A percentile compares a stretch with the other conserved stretches of the same genome.
Conservation (phyloP, 192 early-diverging fungal species). For the Linnemannia schmuckeri region DNA sequence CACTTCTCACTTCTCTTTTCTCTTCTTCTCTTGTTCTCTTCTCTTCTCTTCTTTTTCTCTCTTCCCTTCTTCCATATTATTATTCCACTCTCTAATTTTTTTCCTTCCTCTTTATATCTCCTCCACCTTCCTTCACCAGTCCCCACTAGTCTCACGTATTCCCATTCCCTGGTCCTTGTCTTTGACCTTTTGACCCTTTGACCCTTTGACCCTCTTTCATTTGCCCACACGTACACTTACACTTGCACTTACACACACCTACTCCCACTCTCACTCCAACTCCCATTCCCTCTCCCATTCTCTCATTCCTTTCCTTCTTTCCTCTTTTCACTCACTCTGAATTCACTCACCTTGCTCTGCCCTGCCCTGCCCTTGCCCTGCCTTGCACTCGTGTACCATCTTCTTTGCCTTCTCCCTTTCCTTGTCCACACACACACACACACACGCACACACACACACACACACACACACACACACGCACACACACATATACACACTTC, state of each 20-base stretch:
- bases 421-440: no score
- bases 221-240: not conserved
- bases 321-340: no score
- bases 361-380: not conserved
- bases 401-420: no score
- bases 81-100: not conserved
- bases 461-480: not conserved
- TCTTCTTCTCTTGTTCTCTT: not conserved
- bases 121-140: not conserved
- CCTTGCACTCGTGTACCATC: not conserved
- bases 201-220: not conserved
- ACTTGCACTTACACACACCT: not conserved
- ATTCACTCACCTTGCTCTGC: no score
- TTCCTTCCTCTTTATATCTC: not conserved
- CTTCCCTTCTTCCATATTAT: not conserved
- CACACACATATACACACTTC: not conserved
- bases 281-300: not conserved
- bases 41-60: not conserved
- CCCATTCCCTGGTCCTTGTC: slow-evolving; percentile 22
- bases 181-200: not conserved
- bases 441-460: not conserved
- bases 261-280: not conserved
- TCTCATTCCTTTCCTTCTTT: no score
- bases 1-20: not conserved
- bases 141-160: slow-evolving; percentile 4